A percentile compares a stretch with the other conserved stretches of the same genome.
Evolutionary conservation across 169 alveolate genomes (phyloP).

Genomic region (Eimeria acervulina): DNA sequence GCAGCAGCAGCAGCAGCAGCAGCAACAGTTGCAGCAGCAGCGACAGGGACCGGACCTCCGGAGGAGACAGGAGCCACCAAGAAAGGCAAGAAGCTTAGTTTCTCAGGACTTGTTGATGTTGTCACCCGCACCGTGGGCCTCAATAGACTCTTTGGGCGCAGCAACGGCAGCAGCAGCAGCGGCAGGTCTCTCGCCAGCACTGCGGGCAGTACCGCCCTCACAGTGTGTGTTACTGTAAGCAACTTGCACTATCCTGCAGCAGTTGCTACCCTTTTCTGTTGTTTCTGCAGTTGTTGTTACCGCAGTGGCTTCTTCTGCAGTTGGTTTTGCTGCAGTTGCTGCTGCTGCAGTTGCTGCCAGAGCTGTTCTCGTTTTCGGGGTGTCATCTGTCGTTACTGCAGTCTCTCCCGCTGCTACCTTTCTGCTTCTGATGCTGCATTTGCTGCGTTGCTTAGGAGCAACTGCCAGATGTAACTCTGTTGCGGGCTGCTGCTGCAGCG

Average conservation of each 20-base stretch:
- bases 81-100: constrained; percentile 2
- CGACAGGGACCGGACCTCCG: not conserved
- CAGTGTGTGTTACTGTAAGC: constrained; percentile 79
- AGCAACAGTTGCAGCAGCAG: constrained; percentile 68
- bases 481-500: not conserved
- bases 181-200: constrained; percentile 81
- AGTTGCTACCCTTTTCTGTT: not conserved
- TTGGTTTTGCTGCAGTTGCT: not conserved
- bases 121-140: constrained; percentile 54
- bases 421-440: not conserved
- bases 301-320: not conserved
- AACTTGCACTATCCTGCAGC: not conserved
- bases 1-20: constrained; percentile 75
- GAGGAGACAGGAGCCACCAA: constrained; percentile 12
- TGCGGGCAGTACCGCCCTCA: constrained; percentile 85
- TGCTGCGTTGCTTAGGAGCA: not conserved
- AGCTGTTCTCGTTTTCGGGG: not conserved
- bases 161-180: constrained; percentile 15
- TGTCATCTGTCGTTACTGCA: not conserved
- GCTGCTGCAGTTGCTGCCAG: not conserved
- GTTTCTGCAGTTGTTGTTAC: constrained; percentile 24
- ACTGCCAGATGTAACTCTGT: not conserved
- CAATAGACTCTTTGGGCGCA: constrained; percentile 18
- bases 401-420: not conserved
- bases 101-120: constrained; percentile 28